phyloP scores from a whole-genome alignment of 495 filamentous ascomycete genomes.

The Neurospora sp. region DNA sequence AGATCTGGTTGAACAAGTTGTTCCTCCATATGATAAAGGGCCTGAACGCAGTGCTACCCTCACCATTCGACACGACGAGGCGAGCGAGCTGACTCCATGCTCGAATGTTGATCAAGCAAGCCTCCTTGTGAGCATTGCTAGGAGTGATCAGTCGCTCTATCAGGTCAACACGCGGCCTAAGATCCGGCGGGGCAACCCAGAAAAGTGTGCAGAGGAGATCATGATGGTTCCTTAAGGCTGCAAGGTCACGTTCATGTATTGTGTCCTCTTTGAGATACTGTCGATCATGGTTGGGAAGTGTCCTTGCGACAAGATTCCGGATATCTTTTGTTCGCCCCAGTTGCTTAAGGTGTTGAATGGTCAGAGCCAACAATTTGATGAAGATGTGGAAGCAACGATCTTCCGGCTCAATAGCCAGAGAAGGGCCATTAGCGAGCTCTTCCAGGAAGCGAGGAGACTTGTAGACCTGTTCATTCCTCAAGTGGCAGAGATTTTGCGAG shows the following conservation, averaged over 20 bases:
- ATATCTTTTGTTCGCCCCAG: conserved; percentile 60
- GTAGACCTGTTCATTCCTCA: conserved; percentile 67
- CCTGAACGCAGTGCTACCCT: conserved; percentile 40
- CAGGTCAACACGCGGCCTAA: conserved; percentile 57
- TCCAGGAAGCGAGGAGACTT: conserved; percentile 74
- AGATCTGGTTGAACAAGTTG: conserved; percentile 38
- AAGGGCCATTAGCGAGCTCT: conserved; percentile 52
- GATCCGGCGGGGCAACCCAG: conserved; percentile 65
- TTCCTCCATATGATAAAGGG: conserved; percentile 63
- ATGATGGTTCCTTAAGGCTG: conserved; percentile 84
- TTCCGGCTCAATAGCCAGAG: conserved; percentile 48
- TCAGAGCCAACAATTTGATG: conserved; percentile 69
- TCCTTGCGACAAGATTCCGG: conserved; percentile 63
- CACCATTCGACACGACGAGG: conserved; percentile 58
- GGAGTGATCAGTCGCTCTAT: conserved; percentile 74
- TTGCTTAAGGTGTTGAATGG: conserved; percentile 50
- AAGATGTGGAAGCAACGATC: conserved; percentile 93
- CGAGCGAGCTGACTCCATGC: conserved; percentile 71
- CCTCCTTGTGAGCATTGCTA: conserved; percentile 70
- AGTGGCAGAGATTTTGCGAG: conserved; percentile 56
- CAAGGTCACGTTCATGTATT: conserved; percentile 65
- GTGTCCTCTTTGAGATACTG: conserved; percentile 75
- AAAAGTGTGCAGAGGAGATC: conserved; percentile 85
- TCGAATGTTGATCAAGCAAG: conserved; percentile 70
- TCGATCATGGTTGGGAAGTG: conserved; percentile 82